Percentiles rank a stretch among this genome's conserved stretches.
phyloP scores from a whole-genome alignment of 371 early-diverging fungal genomes.

The Parasitella parasitica region DNA sequence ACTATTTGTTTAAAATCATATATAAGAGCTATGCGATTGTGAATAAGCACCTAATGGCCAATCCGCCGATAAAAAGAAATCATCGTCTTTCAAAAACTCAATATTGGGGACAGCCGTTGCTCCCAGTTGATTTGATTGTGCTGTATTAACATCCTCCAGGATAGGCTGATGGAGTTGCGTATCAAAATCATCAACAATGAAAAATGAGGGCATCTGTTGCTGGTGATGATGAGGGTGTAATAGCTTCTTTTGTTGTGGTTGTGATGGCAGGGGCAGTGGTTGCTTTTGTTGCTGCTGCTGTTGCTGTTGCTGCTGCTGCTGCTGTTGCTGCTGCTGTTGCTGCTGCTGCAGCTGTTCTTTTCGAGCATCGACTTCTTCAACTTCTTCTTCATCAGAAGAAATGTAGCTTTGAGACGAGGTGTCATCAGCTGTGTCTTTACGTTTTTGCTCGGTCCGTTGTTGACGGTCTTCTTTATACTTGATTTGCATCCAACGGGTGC shows the following conservation, averaged over 20 bases:
- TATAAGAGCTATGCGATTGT: constrained; percentile 6
- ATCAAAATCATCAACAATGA: constrained; percentile 29
- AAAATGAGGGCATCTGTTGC: constrained; percentile 16
- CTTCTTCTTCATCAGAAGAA: constrained; percentile 30
- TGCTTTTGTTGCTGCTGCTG: neutral
- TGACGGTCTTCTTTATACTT: constrained; percentile 52
- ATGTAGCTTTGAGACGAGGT: constrained; percentile 22
- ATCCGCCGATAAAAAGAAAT: constrained; percentile 20
- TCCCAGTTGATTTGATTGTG: neutral
- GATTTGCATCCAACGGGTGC: constrained; percentile 70
- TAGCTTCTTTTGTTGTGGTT: neutral
- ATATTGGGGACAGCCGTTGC: constrained; percentile 2
- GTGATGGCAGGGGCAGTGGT: too few species aligned
- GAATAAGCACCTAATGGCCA: constrained; percentile 18
- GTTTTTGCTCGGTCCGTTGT: constrained; percentile 13
- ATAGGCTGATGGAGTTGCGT: constrained; percentile 9
- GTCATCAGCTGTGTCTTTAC: constrained; percentile 14
- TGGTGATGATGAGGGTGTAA: neutral
- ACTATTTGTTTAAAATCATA: neutral
- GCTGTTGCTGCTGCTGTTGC: constrained; percentile 1
- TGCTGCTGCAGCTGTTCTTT: neutral
- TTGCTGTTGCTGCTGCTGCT: neutral
- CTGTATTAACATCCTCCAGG: neutral
- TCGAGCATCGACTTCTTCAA: constrained; percentile 3
- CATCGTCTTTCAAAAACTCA: constrained; percentile 24